Percentiles rank a stretch among this genome's conserved stretches.
Conservation (phyloP, 2,329 filamentous ascomycete genomes). For the Diaporthe amygdali region DNA sequence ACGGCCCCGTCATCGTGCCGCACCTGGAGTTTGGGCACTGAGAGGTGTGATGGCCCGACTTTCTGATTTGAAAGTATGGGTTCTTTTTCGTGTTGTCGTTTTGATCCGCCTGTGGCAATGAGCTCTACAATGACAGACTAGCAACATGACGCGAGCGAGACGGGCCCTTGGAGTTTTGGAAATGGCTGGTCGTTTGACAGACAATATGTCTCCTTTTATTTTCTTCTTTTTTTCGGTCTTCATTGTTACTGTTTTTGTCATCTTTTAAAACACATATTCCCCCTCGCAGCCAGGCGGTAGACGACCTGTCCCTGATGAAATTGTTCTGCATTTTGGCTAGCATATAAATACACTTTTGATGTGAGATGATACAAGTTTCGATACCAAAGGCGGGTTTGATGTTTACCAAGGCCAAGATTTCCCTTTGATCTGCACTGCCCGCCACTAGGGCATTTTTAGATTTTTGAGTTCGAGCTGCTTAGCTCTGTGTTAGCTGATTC, state of each 20-base stretch:
- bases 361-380: not conserved
- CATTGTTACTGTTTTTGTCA: not conserved
- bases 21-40: constrained; percentile 77
- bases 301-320: constrained; percentile 9
- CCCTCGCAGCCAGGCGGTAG: not conserved
- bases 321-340: constrained; percentile 15
- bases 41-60: constrained; percentile 25
- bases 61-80: constrained; percentile 54
- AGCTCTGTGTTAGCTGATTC: not conserved
- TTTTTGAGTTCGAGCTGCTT: not conserved
- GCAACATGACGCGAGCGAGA: not conserved
- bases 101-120: not conserved
- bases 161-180: not conserved
- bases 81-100: not conserved
- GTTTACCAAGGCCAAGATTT: not conserved
- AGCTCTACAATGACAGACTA: not conserved
- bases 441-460: not conserved
- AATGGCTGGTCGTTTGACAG: constrained; percentile 9
- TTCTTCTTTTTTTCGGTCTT: not conserved
- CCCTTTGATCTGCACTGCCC: not conserved
- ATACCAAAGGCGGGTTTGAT: not conserved
- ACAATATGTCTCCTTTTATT: not conserved
- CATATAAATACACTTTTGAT: not conserved
- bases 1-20: constrained; percentile 94
- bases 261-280: not conserved